Base-by-base conservation (phyloP, 176 grass and related monocot species). In the Thalia dealbata region DNA sequence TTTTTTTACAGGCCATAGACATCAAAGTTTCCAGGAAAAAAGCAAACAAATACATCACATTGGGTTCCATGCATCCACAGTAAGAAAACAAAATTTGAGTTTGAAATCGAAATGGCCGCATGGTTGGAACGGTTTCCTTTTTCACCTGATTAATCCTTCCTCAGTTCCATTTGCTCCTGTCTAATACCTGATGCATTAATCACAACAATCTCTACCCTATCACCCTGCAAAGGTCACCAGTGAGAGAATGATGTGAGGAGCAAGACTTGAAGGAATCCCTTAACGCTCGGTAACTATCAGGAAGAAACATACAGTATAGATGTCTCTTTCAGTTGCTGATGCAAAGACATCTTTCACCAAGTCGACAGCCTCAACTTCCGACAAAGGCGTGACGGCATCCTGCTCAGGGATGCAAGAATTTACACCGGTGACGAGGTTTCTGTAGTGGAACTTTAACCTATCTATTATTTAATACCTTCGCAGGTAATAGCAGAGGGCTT, bases 311-410 rank as follows among this genome's bases (percentile, higher is more conserved):
- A 99, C 95, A 35, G 90, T 99, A 81, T 95, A 95, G 67, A 99
- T 99, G 70, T 99, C 95, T 76, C 95, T 93, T 81, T 99, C 95
- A 28, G 95, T 95, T 60, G 95, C 95, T 1, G 95, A 99, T 79
- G 95, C 95, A 45, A 99, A 99, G 42, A 93, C 95, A 79, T 99
- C 95, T 81, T 99, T 99, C 14, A 99, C 95, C 55, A 99, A 85
- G 72, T 99, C 90, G 6, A 91, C 72, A 10, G 95, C 95, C 60
- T 99, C 95, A 2, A 79, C 76, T 66, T 99, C 90, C 0, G 85
- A 99, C 50, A 99, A 76, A 27, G 95, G 95, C 3, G 95, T 99
- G 23, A 99, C 95, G 15, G 90, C 85, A 85, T 99, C 95, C 95
- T 99, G 74, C 73, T 80, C 14, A 72, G 18, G 82, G 63, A 54